Base-by-base conservation (phyloP, 352 stramenopile species). In the Sclerospora graminicola region DNA sequence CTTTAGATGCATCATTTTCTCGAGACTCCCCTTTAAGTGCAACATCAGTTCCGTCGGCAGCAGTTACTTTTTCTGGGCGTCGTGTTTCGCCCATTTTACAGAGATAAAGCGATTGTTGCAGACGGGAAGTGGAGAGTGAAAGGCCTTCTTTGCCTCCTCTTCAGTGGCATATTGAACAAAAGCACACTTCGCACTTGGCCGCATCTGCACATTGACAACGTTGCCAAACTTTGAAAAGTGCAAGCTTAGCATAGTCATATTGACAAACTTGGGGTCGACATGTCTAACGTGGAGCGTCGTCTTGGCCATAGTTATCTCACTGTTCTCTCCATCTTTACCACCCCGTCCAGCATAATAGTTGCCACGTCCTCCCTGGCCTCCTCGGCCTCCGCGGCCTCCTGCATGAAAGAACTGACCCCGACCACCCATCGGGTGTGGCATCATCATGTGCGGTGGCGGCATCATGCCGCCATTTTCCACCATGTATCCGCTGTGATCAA, bases 71-170 rank as follows among this genome's bases (percentile, higher is more conserved):
- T 13, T 81, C 63, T 84, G 82, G 2, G 78, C 63, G 28, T 89
- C 80, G 48, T 88, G 84, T 40, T 74, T 86, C 28, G 81, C 81
- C 71, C 79, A 90, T 49, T 90, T 89, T 16, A 93, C 81, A 32
- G 82, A 75, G 33, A 93, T 93, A 48, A 93, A 93, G 7, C 81
- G 78, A 51, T 93, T 93, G 52, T 93, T 93, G 67, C 81, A 93
- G 31, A 93, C 81, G 35, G 81, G 78, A 8, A 89, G 81, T 0
- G 81, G 81, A 30, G 81, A 93, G 45, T 90, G 79, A 60, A 89
- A 89, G 15, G 81, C 81, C 47, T 86, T 88, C 54, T 82, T 84
- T 6, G 81, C 81, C 40, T 87, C 73, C 2, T 87, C 78, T 39
- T 87, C 71, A 4, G 60, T 89, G 39, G 76, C 76, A 54, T 89